These are phyloP conservation scores for Salix arbutifolia DNA, from an alignment of 345 rosid species.

Conservation along the genomic window DNA sequence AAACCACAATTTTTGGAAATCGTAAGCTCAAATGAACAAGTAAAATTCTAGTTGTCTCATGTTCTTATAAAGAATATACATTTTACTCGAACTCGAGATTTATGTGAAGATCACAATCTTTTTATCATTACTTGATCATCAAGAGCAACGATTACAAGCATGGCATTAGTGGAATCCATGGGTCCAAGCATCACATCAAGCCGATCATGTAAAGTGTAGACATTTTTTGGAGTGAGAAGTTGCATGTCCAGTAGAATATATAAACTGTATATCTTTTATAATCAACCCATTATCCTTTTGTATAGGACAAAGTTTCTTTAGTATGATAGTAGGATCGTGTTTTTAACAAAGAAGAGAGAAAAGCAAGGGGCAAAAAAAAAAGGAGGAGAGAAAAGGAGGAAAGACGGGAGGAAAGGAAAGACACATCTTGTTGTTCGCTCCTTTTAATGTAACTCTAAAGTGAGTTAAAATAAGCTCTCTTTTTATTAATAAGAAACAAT, in stretches of 20 bases:
- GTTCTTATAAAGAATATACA: too few relatives aligned
- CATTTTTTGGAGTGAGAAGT: not conserved
- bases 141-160: constrained; percentile 37
- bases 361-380: not conserved
- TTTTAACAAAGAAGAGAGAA: constrained; percentile 11
- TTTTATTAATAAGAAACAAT: constrained; percentile 27
- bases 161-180: constrained; percentile 37
- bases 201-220: constrained; percentile 1
- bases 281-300: constrained; percentile 1
- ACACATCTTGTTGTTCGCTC: constrained; percentile 42
- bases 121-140: constrained; percentile 8
- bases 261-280: not conserved
- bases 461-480: constrained; percentile 41
- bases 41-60: accelerated
- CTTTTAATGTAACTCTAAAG: constrained; percentile 58
- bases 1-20: too few relatives aligned
- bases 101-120: accelerated
- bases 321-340: constrained; percentile 15
- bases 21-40: accelerated
- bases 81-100: too few relatives aligned
- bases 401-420: constrained; percentile 30
- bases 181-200: constrained; percentile 25
- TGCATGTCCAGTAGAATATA: constrained; percentile 15
- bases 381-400: not conserved
- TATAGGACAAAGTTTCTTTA: constrained; percentile 25